These are phyloP conservation scores for Casuarina cunninghamiana DNA, from an alignment of 306 rosid species.

Conservation along the genomic window DNA sequence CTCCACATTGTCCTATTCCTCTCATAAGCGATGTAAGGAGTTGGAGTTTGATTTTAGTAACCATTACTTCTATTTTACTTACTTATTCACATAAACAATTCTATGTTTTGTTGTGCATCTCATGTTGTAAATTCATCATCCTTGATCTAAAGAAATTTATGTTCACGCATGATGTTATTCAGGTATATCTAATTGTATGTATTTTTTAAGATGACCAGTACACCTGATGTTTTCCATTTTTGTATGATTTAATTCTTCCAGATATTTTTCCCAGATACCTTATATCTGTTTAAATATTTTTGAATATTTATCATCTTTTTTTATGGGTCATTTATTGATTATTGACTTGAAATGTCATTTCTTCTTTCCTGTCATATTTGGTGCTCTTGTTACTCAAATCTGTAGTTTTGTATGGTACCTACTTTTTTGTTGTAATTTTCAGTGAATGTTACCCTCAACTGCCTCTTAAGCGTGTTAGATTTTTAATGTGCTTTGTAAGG, in stretches of 20 bases:
- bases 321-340: neutral
- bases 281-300: neutral
- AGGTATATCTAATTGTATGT: neutral
- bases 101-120: neutral
- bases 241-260: neutral
- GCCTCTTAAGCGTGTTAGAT: neutral
- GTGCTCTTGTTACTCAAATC: neutral
- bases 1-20: neutral
- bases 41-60: neutral
- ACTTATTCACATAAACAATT: neutral
- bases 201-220: neutral
- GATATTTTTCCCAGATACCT: neutral
- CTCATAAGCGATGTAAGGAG: neutral
- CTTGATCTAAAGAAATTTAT: neutral
- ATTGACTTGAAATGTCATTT: neutral
- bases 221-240: neutral
- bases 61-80: neutral
- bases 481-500: slow-evolving; percentile 22
- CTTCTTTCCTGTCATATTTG: neutral
- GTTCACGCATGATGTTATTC: neutral
- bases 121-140: neutral
- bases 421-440: slow-evolving; percentile 8
- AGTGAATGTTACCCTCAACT: slow-evolving; percentile 18
- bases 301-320: no score
- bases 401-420: slow-evolving; percentile 10